These are phyloP conservation scores for Zymoseptoria ardabiliae DNA, from an alignment of 2,329 filamentous ascomycete species.

Conservation along the genomic window DNA sequence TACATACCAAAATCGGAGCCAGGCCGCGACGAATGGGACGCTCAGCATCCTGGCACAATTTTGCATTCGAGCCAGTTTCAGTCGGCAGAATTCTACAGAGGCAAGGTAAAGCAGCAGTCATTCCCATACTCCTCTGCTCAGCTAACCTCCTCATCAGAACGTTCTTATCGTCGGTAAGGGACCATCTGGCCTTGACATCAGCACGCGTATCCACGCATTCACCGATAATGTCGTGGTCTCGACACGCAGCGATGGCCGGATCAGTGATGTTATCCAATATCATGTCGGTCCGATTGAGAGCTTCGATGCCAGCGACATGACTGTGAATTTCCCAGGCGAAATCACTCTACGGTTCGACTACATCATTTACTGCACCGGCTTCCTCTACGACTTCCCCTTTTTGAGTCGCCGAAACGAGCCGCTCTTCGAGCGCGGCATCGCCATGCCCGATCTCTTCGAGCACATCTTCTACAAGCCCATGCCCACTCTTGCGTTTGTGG, in stretches of 20 bases:
- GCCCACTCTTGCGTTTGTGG: slow-evolving; percentile 5
- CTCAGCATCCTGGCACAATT: not conserved
- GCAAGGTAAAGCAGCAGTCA: slow-evolving; percentile 1
- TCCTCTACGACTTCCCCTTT: slow-evolving; percentile 8
- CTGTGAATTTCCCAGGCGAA: slow-evolving; percentile 3
- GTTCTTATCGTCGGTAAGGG: slow-evolving; percentile 11
- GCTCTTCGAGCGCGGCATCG: slow-evolving; percentile 1
- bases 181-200: slow-evolving; percentile 11
- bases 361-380: slow-evolving; percentile 12
- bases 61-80: slow-evolving; percentile 4
- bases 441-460: slow-evolving; percentile 1
- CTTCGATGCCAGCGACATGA: not conserved
- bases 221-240: slow-evolving; percentile 3
- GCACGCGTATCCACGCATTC: not conserved
- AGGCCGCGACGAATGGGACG: slow-evolving; percentile 1
- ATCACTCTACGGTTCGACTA: not conserved
- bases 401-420: not conserved
- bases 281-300: not conserved
- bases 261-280: no score
- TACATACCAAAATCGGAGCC: slow-evolving; percentile 1
- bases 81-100: not conserved
- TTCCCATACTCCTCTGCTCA: not conserved
- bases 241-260: not conserved
- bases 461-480: slow-evolving; percentile 7
- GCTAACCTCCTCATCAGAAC: slow-evolving; percentile 1